Percentiles rank a stretch among this genome's conserved stretches.
Conservation (phyloP, 2,329 filamentous ascomycete genomes). For the Paecilomyces sp. region DNA sequence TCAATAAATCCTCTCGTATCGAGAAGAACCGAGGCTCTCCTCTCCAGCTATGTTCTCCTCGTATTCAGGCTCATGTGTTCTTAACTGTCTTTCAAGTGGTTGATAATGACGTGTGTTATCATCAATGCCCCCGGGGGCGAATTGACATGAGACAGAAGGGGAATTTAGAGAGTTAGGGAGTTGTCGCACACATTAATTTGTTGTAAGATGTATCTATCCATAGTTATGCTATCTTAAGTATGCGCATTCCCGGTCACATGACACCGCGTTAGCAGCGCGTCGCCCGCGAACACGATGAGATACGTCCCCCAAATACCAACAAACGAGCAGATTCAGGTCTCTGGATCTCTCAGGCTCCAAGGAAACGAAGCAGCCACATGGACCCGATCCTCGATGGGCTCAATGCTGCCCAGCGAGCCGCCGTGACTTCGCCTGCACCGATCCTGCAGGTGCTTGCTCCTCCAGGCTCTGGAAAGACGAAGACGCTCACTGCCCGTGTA, state of each 20-base stretch:
- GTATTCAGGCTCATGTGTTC: no score
- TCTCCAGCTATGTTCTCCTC: no score
- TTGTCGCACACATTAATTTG: no score
- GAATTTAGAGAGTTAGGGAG: no score
- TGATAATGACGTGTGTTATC: no score
- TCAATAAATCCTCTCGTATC: no score
- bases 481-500: slow-evolving; percentile 86
- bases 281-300: slow-evolving; percentile 1
- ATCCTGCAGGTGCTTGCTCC: slow-evolving; percentile 57
- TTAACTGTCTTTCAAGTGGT: no score
- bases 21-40: no score
- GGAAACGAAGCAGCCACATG: slow-evolving; percentile 19
- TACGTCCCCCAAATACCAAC: not conserved
- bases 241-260: slow-evolving; percentile 15
- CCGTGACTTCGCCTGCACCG: slow-evolving; percentile 56
- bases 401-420: slow-evolving; percentile 57
- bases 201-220: no score
- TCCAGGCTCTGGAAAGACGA: slow-evolving; percentile 78
- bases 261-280: slow-evolving; percentile 18
- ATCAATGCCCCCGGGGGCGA: no score
- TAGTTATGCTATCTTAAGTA: no score
- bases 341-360: not conserved
- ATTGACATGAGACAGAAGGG: no score
- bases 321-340: not conserved
- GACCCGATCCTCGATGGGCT: slow-evolving; percentile 53